Evolutionary conservation across 805 yeast genomes (phyloP), one percentile per base, ranked within the genome.

Genomic region (Candida pseudofarinosa): DNA sequence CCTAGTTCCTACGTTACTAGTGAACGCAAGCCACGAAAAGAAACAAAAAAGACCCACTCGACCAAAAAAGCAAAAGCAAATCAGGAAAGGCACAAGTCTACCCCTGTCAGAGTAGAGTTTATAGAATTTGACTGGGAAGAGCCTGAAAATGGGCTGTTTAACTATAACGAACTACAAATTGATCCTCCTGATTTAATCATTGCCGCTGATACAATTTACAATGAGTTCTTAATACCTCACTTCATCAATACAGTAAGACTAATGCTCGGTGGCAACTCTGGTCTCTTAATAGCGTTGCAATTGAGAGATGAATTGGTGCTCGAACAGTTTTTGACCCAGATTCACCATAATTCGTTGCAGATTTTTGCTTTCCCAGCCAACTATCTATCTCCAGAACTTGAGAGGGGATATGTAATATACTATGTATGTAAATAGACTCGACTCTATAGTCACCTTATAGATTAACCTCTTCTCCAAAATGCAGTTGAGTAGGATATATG

Each of bases 161-260:
- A 56, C 20, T 61, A 58, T 39, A 48, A 4, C 32, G 33, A 8
- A 17, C 48, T 8, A 45, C 31, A 35, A 46, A 35, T 3, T 0
- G 34, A 33, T 1, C 39, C 34, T 1, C 76, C 79, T 0, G 83
- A 77, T 45, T 59, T 69, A 35, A 63, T 83, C 4, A 53, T 83
- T 7, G 85, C 85, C 0, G 78, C 83, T 51, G 89, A 83, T 53
- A 76, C 86, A 4, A 70, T 83, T 3, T 83, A 83, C 61, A 83
- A 83, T 52, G 83, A 78, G 42, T 81, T 64, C 49, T 59, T 83
- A 35, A 70, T 81, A 3, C 74, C 73, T 0, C 71, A 60, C 43
- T 72, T 83, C 44, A 59, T 81, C 13, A 54, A 58, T 4, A 68
- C 85, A 0, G 32, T 79, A 17, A 53, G 55, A 18, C 40, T 44